phyloP scores from a whole-genome alignment of 1,139 yeast genomes.

The Taphrina populina region DNA sequence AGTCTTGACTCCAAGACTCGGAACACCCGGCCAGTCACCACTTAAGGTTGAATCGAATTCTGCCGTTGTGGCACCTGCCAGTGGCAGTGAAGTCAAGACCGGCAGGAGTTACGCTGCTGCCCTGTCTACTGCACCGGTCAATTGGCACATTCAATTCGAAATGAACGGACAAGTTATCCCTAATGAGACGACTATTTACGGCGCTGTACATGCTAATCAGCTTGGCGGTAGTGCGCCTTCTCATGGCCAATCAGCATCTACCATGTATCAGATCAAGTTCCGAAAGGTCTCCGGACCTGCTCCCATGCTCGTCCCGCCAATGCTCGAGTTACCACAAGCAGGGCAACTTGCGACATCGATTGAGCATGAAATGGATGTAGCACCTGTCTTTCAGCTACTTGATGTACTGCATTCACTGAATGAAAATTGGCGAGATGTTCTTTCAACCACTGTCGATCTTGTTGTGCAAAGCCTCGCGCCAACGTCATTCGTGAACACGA shows the following conservation, averaged over 20 bases:
- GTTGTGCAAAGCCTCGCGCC: conserved; percentile 46
- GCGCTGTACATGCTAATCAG: conserved; percentile 64
- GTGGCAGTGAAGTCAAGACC: no score
- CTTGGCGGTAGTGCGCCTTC: conserved; percentile 42
- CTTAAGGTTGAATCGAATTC: background rate
- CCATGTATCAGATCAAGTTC: conserved; percentile 57
- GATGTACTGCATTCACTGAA: conserved; percentile 56
- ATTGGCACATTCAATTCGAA: conserved; percentile 60
- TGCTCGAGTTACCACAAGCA: conserved; percentile 43
- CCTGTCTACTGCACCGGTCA: conserved; percentile 39
- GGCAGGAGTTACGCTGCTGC: conserved; percentile 37
- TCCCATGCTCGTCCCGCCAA: conserved; percentile 44
- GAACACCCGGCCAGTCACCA: background rate
- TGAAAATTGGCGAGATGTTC: conserved; percentile 38
- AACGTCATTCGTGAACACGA: conserved; percentile 67
- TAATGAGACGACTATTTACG: conserved; percentile 71
- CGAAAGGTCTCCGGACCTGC: conserved; percentile 49
- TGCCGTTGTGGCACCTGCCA: conserved; percentile 1
- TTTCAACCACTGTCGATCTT: conserved; percentile 38
- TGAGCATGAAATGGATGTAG: conserved; percentile 51
- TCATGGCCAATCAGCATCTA: conserved; percentile 32
- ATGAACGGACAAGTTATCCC: conserved; percentile 64
- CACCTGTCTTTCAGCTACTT: conserved; percentile 55
- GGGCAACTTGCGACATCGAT: conserved; percentile 43
- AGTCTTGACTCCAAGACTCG: conserved; percentile 6